Evolutionary conservation across 192 early-diverging fungal genomes (phyloP).

Genomic region (Rhizoclosmatium sp.): DNA sequence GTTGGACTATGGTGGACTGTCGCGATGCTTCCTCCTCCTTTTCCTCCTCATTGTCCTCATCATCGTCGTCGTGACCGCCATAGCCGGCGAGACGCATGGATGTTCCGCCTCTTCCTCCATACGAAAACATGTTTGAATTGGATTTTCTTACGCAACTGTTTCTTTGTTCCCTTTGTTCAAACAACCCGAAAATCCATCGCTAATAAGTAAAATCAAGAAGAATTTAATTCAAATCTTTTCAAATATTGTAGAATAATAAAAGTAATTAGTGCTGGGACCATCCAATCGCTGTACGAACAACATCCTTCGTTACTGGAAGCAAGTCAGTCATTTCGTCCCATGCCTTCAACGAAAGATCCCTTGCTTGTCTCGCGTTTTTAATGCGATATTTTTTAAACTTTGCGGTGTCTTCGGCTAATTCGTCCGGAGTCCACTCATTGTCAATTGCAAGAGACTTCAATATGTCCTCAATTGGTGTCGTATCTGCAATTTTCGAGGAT

Average conservation of each 20-base stretch:
- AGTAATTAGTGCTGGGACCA: not conserved
- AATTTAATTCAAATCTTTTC: not conserved
- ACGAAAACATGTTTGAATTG: not conserved
- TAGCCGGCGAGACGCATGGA: conserved; percentile 15
- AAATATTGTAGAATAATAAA: not conserved
- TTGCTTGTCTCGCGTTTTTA: conserved; percentile 22
- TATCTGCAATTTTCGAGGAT: not conserved
- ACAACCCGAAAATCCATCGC: too few species aligned
- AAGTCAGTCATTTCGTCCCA: conserved; percentile 34
- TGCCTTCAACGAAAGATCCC: conserved; percentile 3
- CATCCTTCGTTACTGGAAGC: conserved; percentile 29
- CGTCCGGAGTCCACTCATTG: conserved; percentile 20
- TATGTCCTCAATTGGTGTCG: conserved; percentile 19
- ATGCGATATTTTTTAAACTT: conserved; percentile 25
- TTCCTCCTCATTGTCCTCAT: not conserved
- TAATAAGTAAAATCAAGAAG: conserved; percentile 2
- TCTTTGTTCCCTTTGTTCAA: not conserved
- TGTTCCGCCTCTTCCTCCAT: not conserved
- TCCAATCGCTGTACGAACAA: conserved; percentile 19
- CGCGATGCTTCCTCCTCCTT: not conserved
- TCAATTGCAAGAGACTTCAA: conserved; percentile 1
- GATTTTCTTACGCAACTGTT: not conserved
- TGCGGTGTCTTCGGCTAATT: conserved; percentile 13
- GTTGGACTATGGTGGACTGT: not conserved
- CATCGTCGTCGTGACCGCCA: not conserved